These are phyloP conservation scores for Solanum raphanifolium DNA, from an alignment of 257 asterid genomes.

Conservation along the genomic window DNA sequence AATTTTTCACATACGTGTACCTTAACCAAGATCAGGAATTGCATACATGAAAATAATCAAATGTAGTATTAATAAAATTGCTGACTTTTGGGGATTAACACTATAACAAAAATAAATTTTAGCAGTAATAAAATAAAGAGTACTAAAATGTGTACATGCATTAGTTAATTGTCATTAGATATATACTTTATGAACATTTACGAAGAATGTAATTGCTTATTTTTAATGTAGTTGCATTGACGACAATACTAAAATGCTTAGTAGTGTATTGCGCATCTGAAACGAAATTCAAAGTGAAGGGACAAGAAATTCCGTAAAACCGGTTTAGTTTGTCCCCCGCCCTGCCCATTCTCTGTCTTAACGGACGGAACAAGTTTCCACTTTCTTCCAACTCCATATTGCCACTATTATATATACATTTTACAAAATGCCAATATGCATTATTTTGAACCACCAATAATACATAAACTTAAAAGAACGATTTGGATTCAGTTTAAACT, in stretches of 20 bases:
- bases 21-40: background rate
- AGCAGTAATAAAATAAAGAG: too few species aligned
- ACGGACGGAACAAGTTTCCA: background rate
- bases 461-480: background rate
- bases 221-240: too few species aligned
- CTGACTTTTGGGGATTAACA: background rate
- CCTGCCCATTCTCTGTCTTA: background rate
- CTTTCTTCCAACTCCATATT: background rate
- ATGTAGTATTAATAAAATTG: background rate
- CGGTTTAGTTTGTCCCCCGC: background rate
- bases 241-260: too few species aligned
- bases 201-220: too few species aligned
- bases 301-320: background rate
- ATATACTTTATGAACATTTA: rapidly evolving
- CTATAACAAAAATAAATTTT: too few species aligned
- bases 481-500: background rate
- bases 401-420: background rate
- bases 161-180: too few species aligned
- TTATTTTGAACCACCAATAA: background rate
- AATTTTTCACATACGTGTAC: background rate
- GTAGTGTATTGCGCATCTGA: too few species aligned
- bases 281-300: background rate
- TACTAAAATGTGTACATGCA: too few species aligned
- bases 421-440: background rate
- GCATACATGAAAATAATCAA: background rate